A percentile compares a stretch with the other conserved stretches of the same genome.
These are phyloP conservation scores for Corchorus olitorius DNA, from an alignment of 345 rosid genomes.

Conservation along the genomic window DNA sequence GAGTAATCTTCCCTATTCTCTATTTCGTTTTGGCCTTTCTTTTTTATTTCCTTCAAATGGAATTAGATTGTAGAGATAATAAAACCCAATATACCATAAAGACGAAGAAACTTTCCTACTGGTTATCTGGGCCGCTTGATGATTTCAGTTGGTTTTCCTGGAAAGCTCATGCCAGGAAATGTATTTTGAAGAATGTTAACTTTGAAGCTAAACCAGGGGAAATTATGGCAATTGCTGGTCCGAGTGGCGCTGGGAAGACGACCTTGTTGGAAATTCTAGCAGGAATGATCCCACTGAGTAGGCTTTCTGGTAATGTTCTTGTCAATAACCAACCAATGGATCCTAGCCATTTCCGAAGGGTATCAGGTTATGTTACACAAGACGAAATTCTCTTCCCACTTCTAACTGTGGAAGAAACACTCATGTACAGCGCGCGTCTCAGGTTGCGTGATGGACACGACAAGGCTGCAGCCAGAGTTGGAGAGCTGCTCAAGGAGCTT, in stretches of 20 bases:
- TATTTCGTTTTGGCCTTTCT: slow-evolving; percentile 1
- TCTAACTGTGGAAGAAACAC: slow-evolving; percentile 82
- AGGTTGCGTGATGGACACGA: slow-evolving; percentile 54
- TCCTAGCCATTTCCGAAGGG: slow-evolving; percentile 48
- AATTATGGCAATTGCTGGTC: slow-evolving; percentile 81
- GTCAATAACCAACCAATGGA: slow-evolving; percentile 62
- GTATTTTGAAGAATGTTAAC: slow-evolving; percentile 55
- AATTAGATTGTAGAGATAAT: slow-evolving; percentile 40
- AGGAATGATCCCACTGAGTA: slow-evolving; percentile 43
- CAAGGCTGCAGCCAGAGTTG: slow-evolving; percentile 52
- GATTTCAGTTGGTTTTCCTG: slow-evolving; percentile 33
- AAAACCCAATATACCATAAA: slow-evolving; percentile 49
- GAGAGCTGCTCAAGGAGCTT: slow-evolving; percentile 59
- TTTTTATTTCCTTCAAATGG: slow-evolving; percentile 43
- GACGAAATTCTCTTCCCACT: slow-evolving; percentile 81
- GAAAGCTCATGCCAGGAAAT: slow-evolving; percentile 27
- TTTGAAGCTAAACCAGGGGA: slow-evolving; percentile 70
- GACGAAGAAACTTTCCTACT: slow-evolving; percentile 60
- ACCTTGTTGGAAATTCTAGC: slow-evolving; percentile 78
- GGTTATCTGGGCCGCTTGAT: slow-evolving; percentile 39
- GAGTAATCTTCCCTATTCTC: slow-evolving; percentile 27
- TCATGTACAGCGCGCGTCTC: slow-evolving; percentile 67
- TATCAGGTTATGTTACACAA: slow-evolving; percentile 83
- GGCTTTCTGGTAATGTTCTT: slow-evolving; percentile 54
- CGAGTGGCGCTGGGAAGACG: slow-evolving; percentile 91